Base-by-base conservation (phyloP, 1,284 basidiomycete genomes). In the Inonotus obliquus region DNA sequence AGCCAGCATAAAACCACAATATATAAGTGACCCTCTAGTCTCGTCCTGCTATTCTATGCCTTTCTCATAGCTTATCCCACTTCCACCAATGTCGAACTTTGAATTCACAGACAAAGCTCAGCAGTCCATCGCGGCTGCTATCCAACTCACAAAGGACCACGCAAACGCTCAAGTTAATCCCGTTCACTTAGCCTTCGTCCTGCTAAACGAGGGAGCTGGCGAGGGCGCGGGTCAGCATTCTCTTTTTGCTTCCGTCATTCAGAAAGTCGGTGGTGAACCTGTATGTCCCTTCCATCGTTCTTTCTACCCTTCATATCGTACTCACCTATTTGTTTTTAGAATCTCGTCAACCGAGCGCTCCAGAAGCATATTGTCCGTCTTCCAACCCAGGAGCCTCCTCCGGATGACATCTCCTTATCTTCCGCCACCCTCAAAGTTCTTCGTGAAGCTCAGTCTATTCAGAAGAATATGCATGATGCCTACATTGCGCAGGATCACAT, bases 401-500 rank as follows among this genome's bases (percentile, higher is more conserved):
- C 95, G 0, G 88, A 92, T 57, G 91, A 94, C 47, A 81, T 85
- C 11, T 78, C 84, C 1, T 72, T 94, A 52, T 85, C 88, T 44
- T 75, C 83, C 4, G 77, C 83, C 4, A 73, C 84, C 11, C 70
- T 84, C 66, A 88, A 89, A 69, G 84, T 94, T 49, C 74, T 97
- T 27, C 84, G 87, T 21, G 90, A 92, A 66, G 93, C 95, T 0
- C 89, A 93, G 65, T 81, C 78, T 19, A 76, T 92, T 9, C 90
- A 92, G 70, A 94, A 94, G 74, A 90, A 86, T 9, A 92, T 92
- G 89, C 91, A 94, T 72, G 96, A 98, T 74, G 87, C 90, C 5
- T 98, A 90, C 74, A 91, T 98, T 64, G 95, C 96, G 0, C 91
- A 97, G 72, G 96, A 98, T 68, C 80, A 86, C 70, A 72, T 91